Percentiles rank a stretch among this genome's conserved stretches.
Conservation (phyloP, 1,139 yeast species). For the Zygoascus meyerae region DNA sequence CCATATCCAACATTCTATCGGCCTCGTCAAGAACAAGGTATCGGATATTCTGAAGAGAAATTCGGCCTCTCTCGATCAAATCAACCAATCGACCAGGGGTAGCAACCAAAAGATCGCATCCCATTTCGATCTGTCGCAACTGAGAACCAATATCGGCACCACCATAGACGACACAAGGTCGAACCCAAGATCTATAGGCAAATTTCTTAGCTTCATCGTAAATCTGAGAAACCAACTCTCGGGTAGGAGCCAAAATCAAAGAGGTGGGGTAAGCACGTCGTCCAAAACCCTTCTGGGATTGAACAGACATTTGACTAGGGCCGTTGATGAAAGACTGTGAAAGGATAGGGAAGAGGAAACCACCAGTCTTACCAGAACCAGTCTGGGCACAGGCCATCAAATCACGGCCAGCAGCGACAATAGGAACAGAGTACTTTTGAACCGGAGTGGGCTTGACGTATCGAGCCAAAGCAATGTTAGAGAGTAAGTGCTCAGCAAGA, state of each 20-base stretch:
- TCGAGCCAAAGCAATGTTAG: conserved; percentile 81
- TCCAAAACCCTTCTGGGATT: conserved; percentile 39
- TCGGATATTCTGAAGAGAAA: conserved; percentile 83
- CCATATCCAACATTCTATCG: conserved; percentile 99
- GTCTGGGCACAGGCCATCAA: conserved; percentile 99
- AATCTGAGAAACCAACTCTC: conserved; percentile 97
- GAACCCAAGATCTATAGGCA: conserved; percentile 97
- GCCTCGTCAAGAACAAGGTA: conserved; percentile 97
- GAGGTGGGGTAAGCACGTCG: conserved; percentile 92
- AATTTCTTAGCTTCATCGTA: conserved; percentile 94
- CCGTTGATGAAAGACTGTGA: conserved; percentile 88
- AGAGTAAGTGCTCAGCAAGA: conserved; percentile 77
- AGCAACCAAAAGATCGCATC: conserved; percentile 94
- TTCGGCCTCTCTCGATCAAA: conserved; percentile 88
- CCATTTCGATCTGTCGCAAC: conserved; percentile 83
- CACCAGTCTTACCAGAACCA: conserved; percentile 99
- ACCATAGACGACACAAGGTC: conserved; percentile 95
- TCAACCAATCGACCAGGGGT: conserved; percentile 99
- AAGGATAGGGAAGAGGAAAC: conserved; percentile 95
- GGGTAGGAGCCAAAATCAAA: conserved; percentile 93
- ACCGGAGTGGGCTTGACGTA: conserved; percentile 97
- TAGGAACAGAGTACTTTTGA: conserved; percentile 96
- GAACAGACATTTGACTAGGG: conserved; percentile 59
- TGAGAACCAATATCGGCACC: conserved; percentile 93
- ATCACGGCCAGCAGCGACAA: conserved; percentile 92